Percentiles rank a stretch among this genome's conserved stretches.
These are phyloP conservation scores for Globisporangium polare DNA, from an alignment of 352 stramenopile species.

Conservation along the genomic window DNA sequence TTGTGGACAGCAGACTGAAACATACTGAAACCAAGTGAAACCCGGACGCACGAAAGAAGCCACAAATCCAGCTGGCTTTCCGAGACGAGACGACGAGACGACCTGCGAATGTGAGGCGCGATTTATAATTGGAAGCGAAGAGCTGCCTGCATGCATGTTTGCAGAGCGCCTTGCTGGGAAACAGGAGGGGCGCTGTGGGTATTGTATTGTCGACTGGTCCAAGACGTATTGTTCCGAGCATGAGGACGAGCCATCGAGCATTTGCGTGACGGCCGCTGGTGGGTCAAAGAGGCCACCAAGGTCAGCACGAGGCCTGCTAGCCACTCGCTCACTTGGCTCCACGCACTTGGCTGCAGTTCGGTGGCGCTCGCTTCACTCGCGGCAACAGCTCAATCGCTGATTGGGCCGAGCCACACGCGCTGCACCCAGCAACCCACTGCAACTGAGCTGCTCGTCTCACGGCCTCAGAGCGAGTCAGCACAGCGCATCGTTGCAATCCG, in stretches of 20 bases:
- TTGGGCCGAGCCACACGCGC: slow-evolving; percentile 1
- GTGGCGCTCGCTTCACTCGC: background rate
- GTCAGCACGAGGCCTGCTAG: too few relatives aligned
- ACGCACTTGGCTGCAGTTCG: too few relatives aligned
- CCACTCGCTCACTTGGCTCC: too few relatives aligned
- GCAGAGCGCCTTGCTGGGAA: background rate
- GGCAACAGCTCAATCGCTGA: background rate
- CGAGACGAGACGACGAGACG: too few relatives aligned
- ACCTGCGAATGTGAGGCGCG: too few relatives aligned
- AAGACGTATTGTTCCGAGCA: background rate
- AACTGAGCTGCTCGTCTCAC: background rate
- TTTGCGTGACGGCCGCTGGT: too few relatives aligned
- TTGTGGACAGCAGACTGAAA: background rate
- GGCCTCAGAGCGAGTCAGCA: background rate
- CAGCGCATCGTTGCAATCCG: background rate
- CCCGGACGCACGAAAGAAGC: background rate
- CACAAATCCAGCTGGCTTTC: background rate
- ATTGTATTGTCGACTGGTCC: background rate
- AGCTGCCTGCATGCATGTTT: background rate
- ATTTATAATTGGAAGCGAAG: too few relatives aligned
- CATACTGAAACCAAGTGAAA: slow-evolving; percentile 6
- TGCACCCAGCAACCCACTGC: slow-evolving; percentile 3
- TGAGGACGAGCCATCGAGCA: too few relatives aligned
- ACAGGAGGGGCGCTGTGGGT: background rate
- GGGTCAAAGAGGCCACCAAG: too few relatives aligned